Conservation (phyloP, 2,329 filamentous ascomycete species). For the Fusarium humuli region DNA sequence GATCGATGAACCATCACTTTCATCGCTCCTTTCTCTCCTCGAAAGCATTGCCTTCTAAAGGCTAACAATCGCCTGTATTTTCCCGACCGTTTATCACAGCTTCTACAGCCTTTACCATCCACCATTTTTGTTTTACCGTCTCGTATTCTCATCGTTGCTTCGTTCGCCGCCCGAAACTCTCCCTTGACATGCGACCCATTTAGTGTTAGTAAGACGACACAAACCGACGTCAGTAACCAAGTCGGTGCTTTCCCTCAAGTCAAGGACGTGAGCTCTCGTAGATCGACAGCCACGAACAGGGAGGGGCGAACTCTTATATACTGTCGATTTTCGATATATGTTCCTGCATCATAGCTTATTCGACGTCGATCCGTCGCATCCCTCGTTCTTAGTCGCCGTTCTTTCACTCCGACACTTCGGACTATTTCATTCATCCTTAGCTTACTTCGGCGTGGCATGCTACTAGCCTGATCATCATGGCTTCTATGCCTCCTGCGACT, state of each 20-base stretch:
- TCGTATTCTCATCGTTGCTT: not conserved
- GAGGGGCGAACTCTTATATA: constrained; percentile 9
- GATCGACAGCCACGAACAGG: constrained; percentile 24
- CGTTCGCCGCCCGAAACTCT: not conserved
- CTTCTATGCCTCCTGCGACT: constrained; percentile 51
- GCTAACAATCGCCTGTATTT: not conserved
- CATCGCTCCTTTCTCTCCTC: constrained; percentile 16
- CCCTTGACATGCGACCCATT: constrained; percentile 38
- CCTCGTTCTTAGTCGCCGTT: constrained; percentile 7
- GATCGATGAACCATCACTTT: constrained; percentile 33
- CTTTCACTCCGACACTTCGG: constrained; percentile 15
- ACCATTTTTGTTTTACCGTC: not conserved
- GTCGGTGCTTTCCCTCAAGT: constrained; percentile 27
- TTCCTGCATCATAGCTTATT: constrained; percentile 1
- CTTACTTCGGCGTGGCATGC: constrained; percentile 45
- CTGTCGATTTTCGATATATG: constrained; percentile 17
- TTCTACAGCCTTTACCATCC: not conserved
- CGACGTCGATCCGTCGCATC: constrained; percentile 12
- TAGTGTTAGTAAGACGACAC: constrained; percentile 41
- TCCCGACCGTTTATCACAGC: not conserved
- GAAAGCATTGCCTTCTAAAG: not conserved
- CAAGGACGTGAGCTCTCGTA: constrained; percentile 23
- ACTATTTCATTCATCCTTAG: constrained; percentile 20
- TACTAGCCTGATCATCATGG: constrained; percentile 52
- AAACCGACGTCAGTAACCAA: constrained; percentile 41